Evolutionary conservation across 164 flowering plant species (phyloP).

Genomic region (Magnolia kwangsiensis): DNA sequence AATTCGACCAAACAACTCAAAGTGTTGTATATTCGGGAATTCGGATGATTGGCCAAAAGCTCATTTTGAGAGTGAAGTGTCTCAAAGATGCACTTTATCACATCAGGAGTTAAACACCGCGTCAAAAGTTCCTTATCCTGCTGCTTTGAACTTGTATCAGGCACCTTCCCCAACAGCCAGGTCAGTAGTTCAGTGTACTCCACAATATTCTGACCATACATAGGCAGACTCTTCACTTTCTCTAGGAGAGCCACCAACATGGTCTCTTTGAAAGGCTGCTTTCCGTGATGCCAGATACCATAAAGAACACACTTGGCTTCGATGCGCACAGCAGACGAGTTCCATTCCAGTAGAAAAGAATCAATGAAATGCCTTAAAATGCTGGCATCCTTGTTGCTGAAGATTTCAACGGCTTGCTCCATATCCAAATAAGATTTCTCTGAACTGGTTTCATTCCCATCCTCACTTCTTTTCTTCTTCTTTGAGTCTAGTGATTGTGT

Average conservation of each 20-base stretch:
- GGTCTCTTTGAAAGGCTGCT: slow-evolving; percentile 66
- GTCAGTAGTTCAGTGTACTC: slow-evolving; percentile 87
- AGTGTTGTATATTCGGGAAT: slow-evolving; percentile 94
- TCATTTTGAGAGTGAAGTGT: slow-evolving; percentile 93
- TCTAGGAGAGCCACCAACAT: slow-evolving; percentile 63
- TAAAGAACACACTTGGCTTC: slow-evolving; percentile 86
- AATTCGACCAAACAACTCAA: slow-evolving; percentile 91
- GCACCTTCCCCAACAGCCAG: slow-evolving; percentile 66
- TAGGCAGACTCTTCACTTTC: slow-evolving; percentile 66
- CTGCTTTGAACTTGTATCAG: slow-evolving; percentile 60
- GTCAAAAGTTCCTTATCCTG: slow-evolving; percentile 64
- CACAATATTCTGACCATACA: slow-evolving; percentile 90
- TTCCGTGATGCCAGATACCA: slow-evolving; percentile 95
- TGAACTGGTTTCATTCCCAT: slow-evolving; percentile 62
- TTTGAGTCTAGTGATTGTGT: slow-evolving; percentile 58
- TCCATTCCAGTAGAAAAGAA: slow-evolving; percentile 90
- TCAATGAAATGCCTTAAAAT: slow-evolving; percentile 70
- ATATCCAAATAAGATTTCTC: slow-evolving; percentile 88
- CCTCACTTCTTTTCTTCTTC: slow-evolving; percentile 92
- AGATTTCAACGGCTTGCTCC: slow-evolving; percentile 71
- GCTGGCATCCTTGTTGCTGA: slow-evolving; percentile 62
- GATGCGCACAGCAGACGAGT: slow-evolving; percentile 71
- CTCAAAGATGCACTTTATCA: slow-evolving; percentile 77
- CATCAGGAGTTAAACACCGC: slow-evolving; percentile 74
- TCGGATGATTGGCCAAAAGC: slow-evolving; percentile 96